phyloP scores from a whole-genome alignment of 495 filamentous ascomycete genomes.

The Immersiella caudata region DNA sequence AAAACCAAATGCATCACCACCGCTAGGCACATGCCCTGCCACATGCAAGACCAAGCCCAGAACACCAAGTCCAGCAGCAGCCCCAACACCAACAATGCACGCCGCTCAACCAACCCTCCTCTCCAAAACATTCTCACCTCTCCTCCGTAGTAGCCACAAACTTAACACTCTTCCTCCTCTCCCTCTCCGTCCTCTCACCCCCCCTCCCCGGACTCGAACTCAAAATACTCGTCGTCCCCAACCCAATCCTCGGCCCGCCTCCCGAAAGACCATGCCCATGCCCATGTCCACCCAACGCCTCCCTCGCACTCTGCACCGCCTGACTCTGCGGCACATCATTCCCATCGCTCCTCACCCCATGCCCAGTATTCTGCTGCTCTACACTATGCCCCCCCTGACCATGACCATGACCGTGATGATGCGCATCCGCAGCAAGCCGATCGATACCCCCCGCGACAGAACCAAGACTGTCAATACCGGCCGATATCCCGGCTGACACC shows the following conservation, averaged over 20 bases:
- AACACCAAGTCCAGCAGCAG: neutral
- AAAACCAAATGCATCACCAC: too few relatives aligned
- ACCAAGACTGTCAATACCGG: slow-evolving; percentile 11
- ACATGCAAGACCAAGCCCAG: neutral
- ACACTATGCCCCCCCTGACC: neutral
- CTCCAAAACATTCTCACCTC: neutral
- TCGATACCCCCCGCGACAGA: neutral
- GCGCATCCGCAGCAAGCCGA: slow-evolving; percentile 2
- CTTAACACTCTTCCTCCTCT: slow-evolving; percentile 60
- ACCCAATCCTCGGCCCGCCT: neutral
- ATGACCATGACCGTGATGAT: neutral
- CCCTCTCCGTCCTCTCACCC: slow-evolving; percentile 36
- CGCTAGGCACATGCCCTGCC: too few relatives aligned
- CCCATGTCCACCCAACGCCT: slow-evolving; percentile 38
- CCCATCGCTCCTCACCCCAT: slow-evolving; percentile 34
- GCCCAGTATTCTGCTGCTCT: slow-evolving; percentile 11
- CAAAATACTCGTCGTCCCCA: slow-evolving; percentile 36
- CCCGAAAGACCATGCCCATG: slow-evolving; percentile 4
- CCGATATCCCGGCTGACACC: slow-evolving; percentile 7
- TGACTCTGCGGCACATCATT: slow-evolving; percentile 54
- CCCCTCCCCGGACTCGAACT: slow-evolving; percentile 49
- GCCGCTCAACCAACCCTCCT: neutral
- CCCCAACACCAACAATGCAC: slow-evolving; percentile 6
- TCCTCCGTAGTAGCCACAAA: slow-evolving; percentile 42
- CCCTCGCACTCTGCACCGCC: slow-evolving; percentile 56